Evolutionary conservation across 306 rosid genomes (phyloP), one percentile per base, ranked within the genome.

Genomic region (Glycine tomentella): DNA sequence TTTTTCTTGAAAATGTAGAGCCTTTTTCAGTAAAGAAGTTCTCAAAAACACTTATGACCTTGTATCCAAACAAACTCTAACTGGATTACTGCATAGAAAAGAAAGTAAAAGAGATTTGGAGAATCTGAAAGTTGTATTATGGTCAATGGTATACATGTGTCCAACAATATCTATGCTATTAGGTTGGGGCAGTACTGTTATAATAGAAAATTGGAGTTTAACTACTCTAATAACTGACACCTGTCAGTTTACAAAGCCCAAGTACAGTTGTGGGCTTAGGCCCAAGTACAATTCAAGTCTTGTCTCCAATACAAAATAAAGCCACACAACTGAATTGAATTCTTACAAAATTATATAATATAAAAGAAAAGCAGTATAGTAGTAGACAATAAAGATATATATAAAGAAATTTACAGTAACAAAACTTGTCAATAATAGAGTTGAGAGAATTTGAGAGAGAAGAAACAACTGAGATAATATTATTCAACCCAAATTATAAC

Each of bases 341-440:
- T 52, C 65, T 10, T 52, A 20, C 9, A 58, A 25, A 66, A 65
- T 71, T 63, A 53, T 73, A 48, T 17, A 66, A 50, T 50, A 40
- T 10, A 69, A 48, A 33, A 52, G 17, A 3, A 46, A 76, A 52
- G 57, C 65, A 64, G 14, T 8, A 46, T 16, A 66, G 2, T 45
- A 66, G 31, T 16, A 56, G 11, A 53, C 12, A 16, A 4, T 16
- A 34, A 45, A 56, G 44, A 56, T 16, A 53, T 44, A n/a, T n/a
- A n/a, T n/a, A 44, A 34, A 52, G 55, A 73, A 44, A 48, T 53
- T 34, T 52, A 9, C 46, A 10, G 36, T 57, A 4, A 38, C 45
- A 72, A 73, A 40, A 52, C 38, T 38, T 65, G 42, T 25, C 2
- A 25, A 25, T 25, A 25, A 25, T 25, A 25, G 31, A 25, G 31